Conservation (phyloP, 2,329 filamentous ascomycete species). For the Pseudofabraea citricarpa region DNA sequence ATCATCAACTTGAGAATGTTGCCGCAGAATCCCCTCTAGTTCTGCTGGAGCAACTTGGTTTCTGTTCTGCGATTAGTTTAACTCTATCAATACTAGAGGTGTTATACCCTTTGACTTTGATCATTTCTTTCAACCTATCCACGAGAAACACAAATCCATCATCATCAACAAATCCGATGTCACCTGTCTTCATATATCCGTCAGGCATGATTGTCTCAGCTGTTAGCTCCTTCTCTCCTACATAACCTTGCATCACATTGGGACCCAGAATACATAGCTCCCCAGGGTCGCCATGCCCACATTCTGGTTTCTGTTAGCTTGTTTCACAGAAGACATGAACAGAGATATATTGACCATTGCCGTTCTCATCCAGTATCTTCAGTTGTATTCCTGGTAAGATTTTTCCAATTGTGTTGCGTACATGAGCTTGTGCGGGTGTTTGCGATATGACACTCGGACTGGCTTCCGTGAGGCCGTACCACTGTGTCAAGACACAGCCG, state of each 20-base stretch:
- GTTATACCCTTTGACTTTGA: conserved; percentile 37
- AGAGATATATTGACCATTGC: not conserved
- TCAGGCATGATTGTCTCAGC: conserved; percentile 45
- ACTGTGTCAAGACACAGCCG: conserved; percentile 10
- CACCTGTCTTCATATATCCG: conserved; percentile 63
- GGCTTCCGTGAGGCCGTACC: conserved; percentile 15
- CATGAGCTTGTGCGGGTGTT: conserved; percentile 3
- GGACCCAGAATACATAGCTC: conserved; percentile 71
- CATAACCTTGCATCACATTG: conserved; percentile 73
- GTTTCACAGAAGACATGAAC: not conserved
- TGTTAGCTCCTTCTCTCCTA: conserved; percentile 63
- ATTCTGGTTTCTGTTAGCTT: not conserved
- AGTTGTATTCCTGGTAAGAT: not conserved
- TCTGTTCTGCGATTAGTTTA: not conserved
- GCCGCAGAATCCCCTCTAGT: conserved; percentile 29
- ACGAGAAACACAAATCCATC: conserved; percentile 58
- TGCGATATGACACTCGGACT: conserved; percentile 10
- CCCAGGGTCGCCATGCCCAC: conserved; percentile 36
- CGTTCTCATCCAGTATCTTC: not conserved
- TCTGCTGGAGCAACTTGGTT: conserved; percentile 32
- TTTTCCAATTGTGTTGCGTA: not conserved
- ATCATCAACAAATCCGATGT: conserved; percentile 55
- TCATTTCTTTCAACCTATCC: conserved; percentile 62
- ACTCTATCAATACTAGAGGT: conserved; percentile 19
- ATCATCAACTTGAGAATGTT: conserved; percentile 40